Evolutionary conservation across 169 alveolate species (phyloP), one percentile per base, ranked within the genome.

Genomic region (Plasmodium vivax): DNA sequence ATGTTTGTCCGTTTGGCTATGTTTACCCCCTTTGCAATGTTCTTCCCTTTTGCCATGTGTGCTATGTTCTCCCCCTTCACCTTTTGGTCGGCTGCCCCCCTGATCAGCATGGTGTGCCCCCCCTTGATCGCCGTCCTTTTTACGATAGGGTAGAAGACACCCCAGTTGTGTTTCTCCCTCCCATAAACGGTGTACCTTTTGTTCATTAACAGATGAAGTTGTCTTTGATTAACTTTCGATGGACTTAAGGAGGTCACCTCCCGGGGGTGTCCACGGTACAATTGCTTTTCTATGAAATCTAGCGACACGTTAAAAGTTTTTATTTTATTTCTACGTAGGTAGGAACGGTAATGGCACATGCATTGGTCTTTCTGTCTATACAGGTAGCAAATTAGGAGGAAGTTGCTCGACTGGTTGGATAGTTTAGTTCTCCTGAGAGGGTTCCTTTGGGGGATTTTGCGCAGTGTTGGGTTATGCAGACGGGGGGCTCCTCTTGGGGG

Each of bases 241-340:
- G 79, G 5, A 14, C n/a, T 1, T 19, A 82, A 6, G 19, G 72
- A 23, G 10, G 41, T 7, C 43, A 16, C 72, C 58, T 54, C 5
- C 6, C 30, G 30, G 19, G 47, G 47, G 16, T 43, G 10, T 23
- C 23, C 43, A 34, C 38, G 54, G 14, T 90, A 90, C 27, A 90
- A 74, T 14, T 80, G 91, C 36, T 90, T 82, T 71, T 90, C 94
- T 16, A 90, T 90, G 43, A 4, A 9, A 80, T 90, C 94, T 16
- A 75, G 36, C 19, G 92, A 90, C 19, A 90, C 43, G 45, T 62
- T 27, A 80, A 80, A 82, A 36, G 51, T 82, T 68, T 43, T 68
- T 12, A 30, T 58, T 23, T 90, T 79, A 68, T 80, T 43, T 38
- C 71, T 62, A 1, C 32, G 16, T 47, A 81, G 38, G 82, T 80